phyloP scores from a whole-genome alignment of 2,329 filamentous ascomycete species.

The Dothidotthia symphoricarpi region DNA sequence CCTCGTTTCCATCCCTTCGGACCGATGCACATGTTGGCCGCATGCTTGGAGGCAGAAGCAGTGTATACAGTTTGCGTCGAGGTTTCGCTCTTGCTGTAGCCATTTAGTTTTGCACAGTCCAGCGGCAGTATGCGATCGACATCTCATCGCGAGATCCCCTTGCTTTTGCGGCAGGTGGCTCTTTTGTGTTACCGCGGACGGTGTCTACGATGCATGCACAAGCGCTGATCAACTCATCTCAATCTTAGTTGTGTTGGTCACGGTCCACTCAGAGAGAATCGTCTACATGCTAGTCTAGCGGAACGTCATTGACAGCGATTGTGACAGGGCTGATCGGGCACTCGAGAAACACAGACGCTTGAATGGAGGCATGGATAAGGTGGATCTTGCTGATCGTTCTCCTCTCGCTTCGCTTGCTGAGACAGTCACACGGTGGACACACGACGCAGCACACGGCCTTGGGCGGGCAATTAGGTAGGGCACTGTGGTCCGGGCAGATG shows the following conservation, averaged over 20 bases:
- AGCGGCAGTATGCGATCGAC: not conserved
- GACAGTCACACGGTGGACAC: constrained; percentile 11
- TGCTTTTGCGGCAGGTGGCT: constrained; percentile 7
- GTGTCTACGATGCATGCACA: constrained; percentile 13
- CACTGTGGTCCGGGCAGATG: constrained; percentile 1
- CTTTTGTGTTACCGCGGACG: constrained; percentile 2
- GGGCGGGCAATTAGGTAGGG: no score
- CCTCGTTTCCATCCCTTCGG: constrained; percentile 18
- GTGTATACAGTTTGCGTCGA: constrained; percentile 1
- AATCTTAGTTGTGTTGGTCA: constrained; percentile 9
- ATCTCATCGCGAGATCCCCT: not conserved
- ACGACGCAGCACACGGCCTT: no score
- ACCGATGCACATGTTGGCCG: constrained; percentile 7
- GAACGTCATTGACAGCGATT: constrained; percentile 20
- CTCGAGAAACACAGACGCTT: constrained; percentile 32
- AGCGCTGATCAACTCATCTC: constrained; percentile 21
- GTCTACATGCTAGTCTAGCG: constrained; percentile 4
- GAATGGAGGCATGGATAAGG: constrained; percentile 30
- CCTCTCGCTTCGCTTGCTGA: constrained; percentile 25
- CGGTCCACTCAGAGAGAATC: constrained; percentile 23
- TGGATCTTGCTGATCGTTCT: constrained; percentile 29
- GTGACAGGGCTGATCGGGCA: constrained; percentile 39
- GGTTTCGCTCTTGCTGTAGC: not conserved
- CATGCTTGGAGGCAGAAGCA: not conserved
- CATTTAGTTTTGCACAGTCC: constrained; percentile 3